Conservation (phyloP, 73 alveolate genomes). For the Diophrys sp. region DNA sequence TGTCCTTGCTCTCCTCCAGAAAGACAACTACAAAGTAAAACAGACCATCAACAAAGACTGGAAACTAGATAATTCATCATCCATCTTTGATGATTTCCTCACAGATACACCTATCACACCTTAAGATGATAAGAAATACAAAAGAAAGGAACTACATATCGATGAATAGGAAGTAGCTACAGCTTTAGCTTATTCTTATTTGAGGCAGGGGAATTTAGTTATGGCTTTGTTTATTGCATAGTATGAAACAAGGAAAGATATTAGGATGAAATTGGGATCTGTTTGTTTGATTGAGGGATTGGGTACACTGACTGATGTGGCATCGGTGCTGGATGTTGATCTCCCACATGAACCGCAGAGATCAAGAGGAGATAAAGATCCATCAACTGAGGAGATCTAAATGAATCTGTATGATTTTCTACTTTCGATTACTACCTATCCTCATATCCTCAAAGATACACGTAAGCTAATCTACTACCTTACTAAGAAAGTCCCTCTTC, state of each 20-base stretch:
- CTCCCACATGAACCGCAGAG: neutral
- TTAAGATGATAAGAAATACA: constrained; percentile 23
- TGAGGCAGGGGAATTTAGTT: constrained; percentile 40
- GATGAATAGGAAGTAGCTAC: constrained; percentile 42
- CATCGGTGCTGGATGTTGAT: neutral
- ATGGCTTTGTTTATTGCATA: neutral
- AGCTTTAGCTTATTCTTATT: constrained; percentile 14
- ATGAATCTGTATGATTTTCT: neutral
- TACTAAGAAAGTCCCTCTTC: too few relatives aligned
- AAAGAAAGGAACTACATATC: constrained; percentile 15
- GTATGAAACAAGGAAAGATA: neutral
- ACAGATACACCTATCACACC: constrained; percentile 12
- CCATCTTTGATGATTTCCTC: constrained; percentile 44
- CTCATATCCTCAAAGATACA: neutral
- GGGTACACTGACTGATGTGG: neutral
- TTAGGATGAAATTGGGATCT: neutral
- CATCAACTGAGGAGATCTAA: neutral
- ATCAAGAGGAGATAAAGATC: too few relatives aligned
- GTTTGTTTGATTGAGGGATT: neutral
- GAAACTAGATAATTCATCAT: neutral
- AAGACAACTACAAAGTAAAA: constrained; percentile 37
- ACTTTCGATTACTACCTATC: neutral
- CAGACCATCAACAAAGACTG: constrained; percentile 30
- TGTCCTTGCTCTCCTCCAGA: constrained; percentile 5
- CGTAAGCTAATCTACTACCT: neutral